Evolutionary conservation across 441 rosid species (phyloP), one percentile per base, ranked within the genome.

Genomic region (Populus trichocarpa): DNA sequence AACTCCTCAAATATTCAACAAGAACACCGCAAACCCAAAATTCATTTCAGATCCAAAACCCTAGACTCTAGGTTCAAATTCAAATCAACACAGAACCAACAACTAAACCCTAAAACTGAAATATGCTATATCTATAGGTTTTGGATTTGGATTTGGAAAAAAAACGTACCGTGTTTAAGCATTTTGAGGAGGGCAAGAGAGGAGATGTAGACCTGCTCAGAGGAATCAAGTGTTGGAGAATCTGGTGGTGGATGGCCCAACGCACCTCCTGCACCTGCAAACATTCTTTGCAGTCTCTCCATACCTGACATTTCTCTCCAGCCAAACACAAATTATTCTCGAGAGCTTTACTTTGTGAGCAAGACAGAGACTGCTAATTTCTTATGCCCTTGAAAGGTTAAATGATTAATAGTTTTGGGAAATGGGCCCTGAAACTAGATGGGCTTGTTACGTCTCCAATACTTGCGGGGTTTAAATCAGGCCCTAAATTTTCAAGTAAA

Each of bases 201-300:
- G 80, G 97, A 92, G 82, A 91, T 92, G 83, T 91, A 92, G 83
- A 92, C 97, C 83, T 92, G 97, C 90, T 92, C 97, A 38, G 95
- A 92, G 0, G 95, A 84, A 82, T 92, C 97, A 14, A 92, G 92
- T 67, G 95, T 90, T 0, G 97, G 95, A 2, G 95, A 90, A 82
- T 92, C 97, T 0, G 94, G 93, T 0, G 97, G 95, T 1, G 97
- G 97, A 66, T 92, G 97, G 12, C 94, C 95, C 76, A 92, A 82
- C 42, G 89, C 91, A 0, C 97, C 97, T 26, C 94, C 92, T 0
- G 97, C 95, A 11, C 97, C 92, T 50, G 94, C 95, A 72, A 93
- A 90, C 97, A 93, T 93, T 50, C 97, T 82, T 81, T 93, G 97
- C 30, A 93, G 80, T 73, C 97, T 85, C 83, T 93, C 97, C 93